Percentiles rank a stretch among this genome's conserved stretches.
These are phyloP conservation scores for Paramecium octaurelia DNA, from an alignment of 73 alveolate species.

Conservation along the genomic window DNA sequence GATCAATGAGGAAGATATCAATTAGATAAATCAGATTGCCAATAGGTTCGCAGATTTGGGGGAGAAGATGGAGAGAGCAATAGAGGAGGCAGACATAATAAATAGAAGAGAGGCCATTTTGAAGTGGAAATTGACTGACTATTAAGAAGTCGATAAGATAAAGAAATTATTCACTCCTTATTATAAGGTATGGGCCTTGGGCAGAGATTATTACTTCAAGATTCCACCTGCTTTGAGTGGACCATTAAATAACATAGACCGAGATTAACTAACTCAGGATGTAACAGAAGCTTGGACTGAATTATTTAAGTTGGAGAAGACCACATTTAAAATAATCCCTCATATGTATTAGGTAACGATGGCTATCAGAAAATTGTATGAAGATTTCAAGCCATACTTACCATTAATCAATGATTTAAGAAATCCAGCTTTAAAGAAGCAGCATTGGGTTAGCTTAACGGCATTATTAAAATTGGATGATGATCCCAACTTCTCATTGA, in stretches of 20 bases:
- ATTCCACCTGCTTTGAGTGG: conserved; percentile 65
- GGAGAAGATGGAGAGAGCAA: conserved; percentile 75
- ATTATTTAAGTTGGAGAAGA: conserved; percentile 70
- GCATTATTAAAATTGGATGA: conserved; percentile 67
- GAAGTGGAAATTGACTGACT: conserved; percentile 69
- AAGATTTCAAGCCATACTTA: conserved; percentile 75
- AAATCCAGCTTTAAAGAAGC: conserved; percentile 72
- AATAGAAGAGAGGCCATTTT: conserved; percentile 76
- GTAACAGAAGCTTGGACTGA: conserved; percentile 73
- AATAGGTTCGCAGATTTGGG: conserved; percentile 53
- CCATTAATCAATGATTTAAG: conserved; percentile 76
- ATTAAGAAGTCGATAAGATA: conserved; percentile 64
- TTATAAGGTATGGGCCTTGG: conserved; percentile 62
- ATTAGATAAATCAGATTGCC: conserved; percentile 49
- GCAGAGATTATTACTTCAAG: conserved; percentile 59
- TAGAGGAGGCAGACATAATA: conserved; percentile 66
- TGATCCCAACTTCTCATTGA: conserved; percentile 66
- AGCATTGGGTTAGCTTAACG: conserved; percentile 75
- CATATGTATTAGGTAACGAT: conserved; percentile 50
- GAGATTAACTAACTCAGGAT: conserved; percentile 64
- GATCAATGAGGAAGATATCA: conserved; percentile 61
- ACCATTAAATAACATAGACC: conserved; percentile 57
- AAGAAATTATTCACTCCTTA: conserved; percentile 69
- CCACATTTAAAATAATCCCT: conserved; percentile 69
- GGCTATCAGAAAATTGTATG: conserved; percentile 65